phyloP scores from a whole-genome alignment of 129 eudicot genomes.

The Silybum marianum region DNA sequence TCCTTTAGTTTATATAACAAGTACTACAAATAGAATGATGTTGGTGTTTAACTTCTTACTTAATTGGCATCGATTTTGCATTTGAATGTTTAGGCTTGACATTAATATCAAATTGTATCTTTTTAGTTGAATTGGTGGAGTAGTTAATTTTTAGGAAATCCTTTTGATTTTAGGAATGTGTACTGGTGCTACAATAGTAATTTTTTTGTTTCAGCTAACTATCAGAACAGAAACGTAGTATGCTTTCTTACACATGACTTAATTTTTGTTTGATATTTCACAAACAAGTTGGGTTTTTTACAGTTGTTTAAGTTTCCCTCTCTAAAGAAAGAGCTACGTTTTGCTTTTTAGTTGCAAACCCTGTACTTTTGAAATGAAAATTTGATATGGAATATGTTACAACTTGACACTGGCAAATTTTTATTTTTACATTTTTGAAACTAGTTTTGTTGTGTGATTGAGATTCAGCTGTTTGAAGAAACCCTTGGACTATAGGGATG shows the following conservation, averaged over 20 bases:
- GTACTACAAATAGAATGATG: not conserved
- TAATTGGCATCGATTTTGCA: not conserved
- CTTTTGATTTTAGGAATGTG: not conserved
- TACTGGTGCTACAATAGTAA: not conserved
- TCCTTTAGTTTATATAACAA: not conserved
- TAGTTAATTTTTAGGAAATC: not conserved
- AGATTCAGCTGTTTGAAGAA: constrained; percentile 15
- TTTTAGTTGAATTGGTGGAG: not conserved
- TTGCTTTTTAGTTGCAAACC: not conserved
- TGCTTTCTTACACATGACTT: not conserved
- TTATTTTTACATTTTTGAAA: not conserved
- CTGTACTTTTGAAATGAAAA: not conserved
- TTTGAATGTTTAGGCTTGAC: not conserved
- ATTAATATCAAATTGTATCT: not conserved
- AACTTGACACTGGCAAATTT: not conserved
- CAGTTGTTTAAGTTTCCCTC: not conserved
- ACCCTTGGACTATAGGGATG: not conserved
- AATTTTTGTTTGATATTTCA: not conserved
- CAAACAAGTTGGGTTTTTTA: no score
- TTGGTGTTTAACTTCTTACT: not conserved
- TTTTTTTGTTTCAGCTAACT: constrained; percentile 1
- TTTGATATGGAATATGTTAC: constrained; percentile 3
- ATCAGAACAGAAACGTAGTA: not conserved
- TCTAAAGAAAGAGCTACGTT: not conserved
- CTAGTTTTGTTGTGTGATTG: not conserved